phyloP scores from a whole-genome alignment of 2,329 filamentous ascomycete species.

The Fusarium camptoceras region DNA sequence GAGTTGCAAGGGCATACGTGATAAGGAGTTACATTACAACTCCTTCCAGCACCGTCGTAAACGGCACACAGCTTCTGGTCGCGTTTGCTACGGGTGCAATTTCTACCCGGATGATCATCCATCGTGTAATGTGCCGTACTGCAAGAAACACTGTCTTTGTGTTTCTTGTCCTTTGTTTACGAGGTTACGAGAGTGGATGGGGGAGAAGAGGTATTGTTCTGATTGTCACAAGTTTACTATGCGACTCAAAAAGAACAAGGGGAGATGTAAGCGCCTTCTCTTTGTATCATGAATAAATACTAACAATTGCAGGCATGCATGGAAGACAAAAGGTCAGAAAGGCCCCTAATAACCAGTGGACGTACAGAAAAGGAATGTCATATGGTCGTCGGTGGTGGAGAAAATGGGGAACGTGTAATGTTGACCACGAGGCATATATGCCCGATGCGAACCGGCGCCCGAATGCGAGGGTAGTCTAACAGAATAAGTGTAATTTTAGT shows the following conservation, averaged over 20 bases:
- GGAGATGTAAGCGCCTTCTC: constrained; percentile 1
- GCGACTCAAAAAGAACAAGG: not conserved
- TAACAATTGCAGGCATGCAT: constrained; percentile 3
- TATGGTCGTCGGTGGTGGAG: constrained; percentile 19
- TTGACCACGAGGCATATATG: constrained; percentile 5
- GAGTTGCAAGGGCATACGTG: not conserved
- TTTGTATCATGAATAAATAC: no score
- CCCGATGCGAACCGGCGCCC: not conserved
- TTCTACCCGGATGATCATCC: not conserved
- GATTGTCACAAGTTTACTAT: not conserved
- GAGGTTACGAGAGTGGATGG: constrained; percentile 18
- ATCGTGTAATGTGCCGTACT: not conserved
- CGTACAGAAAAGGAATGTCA: not conserved
- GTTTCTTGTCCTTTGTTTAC: constrained; percentile 18
- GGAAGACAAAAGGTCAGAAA: not conserved
- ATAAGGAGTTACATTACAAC: accelerated
- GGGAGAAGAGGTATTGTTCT: not conserved
- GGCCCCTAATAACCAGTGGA: constrained; percentile 15
- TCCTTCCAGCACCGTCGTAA: not conserved
- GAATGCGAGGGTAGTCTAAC: constrained; percentile 9
- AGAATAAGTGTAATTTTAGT: not conserved
- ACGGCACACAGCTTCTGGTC: not conserved
- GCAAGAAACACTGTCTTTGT: constrained; percentile 18
- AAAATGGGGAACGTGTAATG: constrained; percentile 8
- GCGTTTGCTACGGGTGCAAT: not conserved